Conservation (phyloP, 768 basidiomycete genomes). For the Cystofilobasidium bisporidii region DNA sequence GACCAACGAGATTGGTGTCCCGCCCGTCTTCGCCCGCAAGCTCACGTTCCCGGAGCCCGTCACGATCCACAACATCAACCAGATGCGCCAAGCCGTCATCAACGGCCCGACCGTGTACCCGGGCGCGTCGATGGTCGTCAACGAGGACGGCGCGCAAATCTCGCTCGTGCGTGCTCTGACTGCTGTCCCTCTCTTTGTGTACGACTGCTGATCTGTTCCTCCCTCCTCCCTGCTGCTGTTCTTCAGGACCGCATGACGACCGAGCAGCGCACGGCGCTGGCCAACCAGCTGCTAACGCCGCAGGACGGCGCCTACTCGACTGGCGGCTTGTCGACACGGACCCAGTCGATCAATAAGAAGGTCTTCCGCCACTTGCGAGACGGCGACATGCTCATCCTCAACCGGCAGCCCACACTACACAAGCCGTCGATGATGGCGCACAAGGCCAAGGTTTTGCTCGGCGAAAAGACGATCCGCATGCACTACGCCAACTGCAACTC, state of each 20-base stretch:
- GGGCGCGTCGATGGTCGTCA: slow-evolving; percentile 87
- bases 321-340: slow-evolving; percentile 59
- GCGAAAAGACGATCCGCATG: slow-evolving; percentile 99
- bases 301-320: slow-evolving; percentile 54
- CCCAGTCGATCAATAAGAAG: slow-evolving; percentile 82
- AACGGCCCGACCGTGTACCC: slow-evolving; percentile 80
- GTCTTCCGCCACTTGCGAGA: slow-evolving; percentile 90
- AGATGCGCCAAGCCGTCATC: slow-evolving; percentile 79
- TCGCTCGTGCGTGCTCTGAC: too few species aligned
- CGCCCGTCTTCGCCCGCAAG: slow-evolving; percentile 92
- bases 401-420: slow-evolving; percentile 95
- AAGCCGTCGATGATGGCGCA: slow-evolving; percentile 99
- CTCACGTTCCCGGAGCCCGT: slow-evolving; percentile 97
- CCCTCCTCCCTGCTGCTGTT: too few species aligned
- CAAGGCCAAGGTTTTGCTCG: slow-evolving; percentile 76
- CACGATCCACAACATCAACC: slow-evolving; percentile 77
- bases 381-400: slow-evolving; percentile 89
- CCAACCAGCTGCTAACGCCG: slow-evolving; percentile 87
- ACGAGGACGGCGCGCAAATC: slow-evolving; percentile 82
- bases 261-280: slow-evolving; percentile 87
- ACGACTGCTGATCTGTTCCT: too few species aligned
- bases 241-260: slow-evolving; percentile 72
- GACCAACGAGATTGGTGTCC: slow-evolving; percentile 95
- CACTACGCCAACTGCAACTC: slow-evolving; percentile 99
- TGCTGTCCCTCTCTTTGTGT: too few species aligned